Conservation (phyloP, 805 yeast genomes). For the Saccharomycopsis sp. region DNA sequence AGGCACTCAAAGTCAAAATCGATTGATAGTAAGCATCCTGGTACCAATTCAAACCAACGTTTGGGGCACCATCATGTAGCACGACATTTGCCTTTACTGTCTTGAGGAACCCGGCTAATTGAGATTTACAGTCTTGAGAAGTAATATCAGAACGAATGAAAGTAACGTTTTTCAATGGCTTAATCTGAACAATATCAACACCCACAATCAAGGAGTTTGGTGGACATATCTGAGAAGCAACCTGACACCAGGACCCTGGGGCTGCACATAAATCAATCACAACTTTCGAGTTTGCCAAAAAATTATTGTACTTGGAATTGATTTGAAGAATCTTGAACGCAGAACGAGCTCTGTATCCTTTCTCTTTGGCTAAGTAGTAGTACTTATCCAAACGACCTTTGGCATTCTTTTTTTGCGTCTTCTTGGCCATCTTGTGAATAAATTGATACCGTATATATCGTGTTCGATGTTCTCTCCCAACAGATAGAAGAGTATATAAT, state of each 20-base stretch:
- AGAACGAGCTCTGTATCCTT: slow-evolving; percentile 98
- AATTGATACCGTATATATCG: not conserved
- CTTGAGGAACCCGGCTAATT: slow-evolving; percentile 89
- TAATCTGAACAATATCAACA: slow-evolving; percentile 98
- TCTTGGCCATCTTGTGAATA: slow-evolving; percentile 56
- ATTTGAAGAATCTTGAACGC: slow-evolving; percentile 92
- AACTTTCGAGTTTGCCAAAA: slow-evolving; percentile 87
- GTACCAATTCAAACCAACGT: slow-evolving; percentile 99
- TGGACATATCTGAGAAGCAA: slow-evolving; percentile 90
- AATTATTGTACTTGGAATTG: slow-evolving; percentile 94
- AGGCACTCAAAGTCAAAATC: slow-evolving; percentile 88
- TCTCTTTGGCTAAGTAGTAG: slow-evolving; percentile 93
- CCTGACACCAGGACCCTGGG: slow-evolving; percentile 98
- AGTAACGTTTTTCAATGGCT: slow-evolving; percentile 90
- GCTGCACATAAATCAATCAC: slow-evolving; percentile 98
- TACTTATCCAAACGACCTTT: slow-evolving; percentile 99
- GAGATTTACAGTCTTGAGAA: slow-evolving; percentile 95
- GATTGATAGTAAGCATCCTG: slow-evolving; percentile 99
- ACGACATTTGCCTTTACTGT: slow-evolving; percentile 99
- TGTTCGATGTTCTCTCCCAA: too few relatives aligned
- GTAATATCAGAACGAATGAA: slow-evolving; percentile 91
- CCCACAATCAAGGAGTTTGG: slow-evolving; percentile 90
- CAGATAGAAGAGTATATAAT: too few relatives aligned
- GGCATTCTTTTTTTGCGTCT: slow-evolving; percentile 85
- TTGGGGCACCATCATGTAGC: slow-evolving; percentile 99